A percentile compares a stretch with the other conserved stretches of the same genome.
Conservation (phyloP, 2,329 filamentous ascomycete species). For the Fusarium sp. region DNA sequence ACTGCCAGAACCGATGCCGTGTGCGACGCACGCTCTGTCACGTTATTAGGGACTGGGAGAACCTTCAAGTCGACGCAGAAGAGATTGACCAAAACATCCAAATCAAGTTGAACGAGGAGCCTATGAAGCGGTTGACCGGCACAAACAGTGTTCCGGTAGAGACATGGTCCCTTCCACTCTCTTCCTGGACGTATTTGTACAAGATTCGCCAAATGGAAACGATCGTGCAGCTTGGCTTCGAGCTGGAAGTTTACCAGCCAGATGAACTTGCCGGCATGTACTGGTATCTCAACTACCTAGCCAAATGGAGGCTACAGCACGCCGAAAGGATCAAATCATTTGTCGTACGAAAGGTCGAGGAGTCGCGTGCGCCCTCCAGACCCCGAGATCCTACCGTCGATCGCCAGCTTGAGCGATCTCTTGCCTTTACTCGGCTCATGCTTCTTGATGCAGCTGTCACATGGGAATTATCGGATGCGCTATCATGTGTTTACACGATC, state of each 20-base stretch:
- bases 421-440: conserved; percentile 68
- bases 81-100: conserved; percentile 78
- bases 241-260: conserved; percentile 87
- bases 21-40: conserved; percentile 91
- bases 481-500: conserved; percentile 72
- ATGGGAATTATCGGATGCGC: conserved; percentile 65
- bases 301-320: conserved; percentile 75
- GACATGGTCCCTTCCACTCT: conserved; percentile 76
- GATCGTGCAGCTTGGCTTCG: conserved; percentile 92
- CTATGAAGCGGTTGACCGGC: conserved; percentile 61
- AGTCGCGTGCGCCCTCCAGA: conserved; percentile 31
- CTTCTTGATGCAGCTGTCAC: conserved; percentile 74
- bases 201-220: conserved; percentile 90
- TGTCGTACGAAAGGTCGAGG: conserved; percentile 57
- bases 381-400: conserved; percentile 48
- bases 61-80: conserved; percentile 83
- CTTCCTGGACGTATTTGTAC: conserved; percentile 89
- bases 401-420: conserved; percentile 59
- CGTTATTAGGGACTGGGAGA: conserved; percentile 83
- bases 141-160: conserved; percentile 56
- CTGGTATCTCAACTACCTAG: conserved; percentile 83
- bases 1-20: conserved; percentile 91
- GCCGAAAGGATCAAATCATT: conserved; percentile 79
- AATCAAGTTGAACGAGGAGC: conserved; percentile 68
- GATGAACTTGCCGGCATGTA: conserved; percentile 92